phyloP scores from a whole-genome alignment of 1,284 basidiomycete genomes.

The Trichosporon sp. region DNA sequence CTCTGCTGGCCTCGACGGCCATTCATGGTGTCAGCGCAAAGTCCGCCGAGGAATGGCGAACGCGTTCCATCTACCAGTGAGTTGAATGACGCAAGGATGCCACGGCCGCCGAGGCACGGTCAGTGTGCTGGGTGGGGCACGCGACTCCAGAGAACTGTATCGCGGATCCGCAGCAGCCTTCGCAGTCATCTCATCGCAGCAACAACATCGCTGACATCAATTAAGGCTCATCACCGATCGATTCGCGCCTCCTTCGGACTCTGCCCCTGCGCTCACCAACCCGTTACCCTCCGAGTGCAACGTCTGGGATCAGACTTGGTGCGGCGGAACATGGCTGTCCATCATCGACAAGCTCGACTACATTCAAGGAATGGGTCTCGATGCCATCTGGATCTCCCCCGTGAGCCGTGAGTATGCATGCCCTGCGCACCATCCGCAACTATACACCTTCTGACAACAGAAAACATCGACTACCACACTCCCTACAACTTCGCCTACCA shows the following conservation, averaged over 20 bases:
- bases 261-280: slow-evolving; percentile 55
- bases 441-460: slow-evolving; percentile 9
- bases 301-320: slow-evolving; percentile 53
- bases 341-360: slow-evolving; percentile 70
- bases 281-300: slow-evolving; percentile 44
- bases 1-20: slow-evolving; percentile 15
- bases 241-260: slow-evolving; percentile 59
- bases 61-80: slow-evolving; percentile 49
- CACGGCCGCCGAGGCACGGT: background rate
- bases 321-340: slow-evolving; percentile 72
- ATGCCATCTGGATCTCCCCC: slow-evolving; percentile 58
- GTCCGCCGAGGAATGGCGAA: slow-evolving; percentile 44
- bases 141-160: background rate
- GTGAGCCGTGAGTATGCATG: slow-evolving; percentile 23
- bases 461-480: slow-evolving; percentile 66
- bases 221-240: slow-evolving; percentile 67
- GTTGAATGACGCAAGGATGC: slow-evolving; percentile 14
- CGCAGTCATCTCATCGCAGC: background rate
- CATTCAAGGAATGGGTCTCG: slow-evolving; percentile 70
- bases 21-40: slow-evolving; percentile 26
- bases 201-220: background rate
- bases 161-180: background rate
- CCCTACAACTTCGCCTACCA: slow-evolving; percentile 53
- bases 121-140: background rate
- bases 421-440: background rate